Percentiles rank a stretch among this genome's conserved stretches.
Conservation (phyloP, 1,284 basidiomycete species). For the Cryptococcus amylolentus region DNA sequence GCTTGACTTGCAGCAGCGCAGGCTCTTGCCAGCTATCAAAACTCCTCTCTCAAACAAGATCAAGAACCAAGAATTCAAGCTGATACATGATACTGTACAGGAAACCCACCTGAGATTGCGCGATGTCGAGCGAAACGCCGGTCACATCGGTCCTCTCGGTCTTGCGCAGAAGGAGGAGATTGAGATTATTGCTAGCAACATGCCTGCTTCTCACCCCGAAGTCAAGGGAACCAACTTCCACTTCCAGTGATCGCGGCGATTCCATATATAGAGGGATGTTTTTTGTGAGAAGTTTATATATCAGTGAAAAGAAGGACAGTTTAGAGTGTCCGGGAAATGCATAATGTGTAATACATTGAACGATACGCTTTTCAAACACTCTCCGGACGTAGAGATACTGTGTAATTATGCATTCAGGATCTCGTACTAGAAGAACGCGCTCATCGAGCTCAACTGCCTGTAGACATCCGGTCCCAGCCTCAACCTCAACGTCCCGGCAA, state of each 20-base stretch:
- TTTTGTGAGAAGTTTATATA: no score
- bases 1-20: slow-evolving; percentile 1
- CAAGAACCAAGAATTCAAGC: not conserved
- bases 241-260: no score
- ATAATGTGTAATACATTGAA: no score
- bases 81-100: slow-evolving; percentile 10
- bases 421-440: slow-evolving; percentile 18
- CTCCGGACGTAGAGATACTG: no score
- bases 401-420: not conserved
- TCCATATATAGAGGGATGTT: no score
- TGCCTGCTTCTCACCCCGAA: no score
- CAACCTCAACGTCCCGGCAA: slow-evolving; percentile 81
- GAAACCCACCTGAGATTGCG: slow-evolving; percentile 39
- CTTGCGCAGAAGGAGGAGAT: slow-evolving; percentile 44
- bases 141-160: slow-evolving; percentile 33
- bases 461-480: slow-evolving; percentile 88
- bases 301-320: no score
- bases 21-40: not conserved
- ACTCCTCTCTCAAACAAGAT: not conserved
- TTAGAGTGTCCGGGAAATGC: no score
- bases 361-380: no score
- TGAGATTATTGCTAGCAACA: slow-evolving; percentile 1
- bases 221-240: no score
- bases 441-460: slow-evolving; percentile 63
- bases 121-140: slow-evolving; percentile 37